Conservation (phyloP, 768 basidiomycete genomes). For the Phylloporus rhodoxanthus region DNA sequence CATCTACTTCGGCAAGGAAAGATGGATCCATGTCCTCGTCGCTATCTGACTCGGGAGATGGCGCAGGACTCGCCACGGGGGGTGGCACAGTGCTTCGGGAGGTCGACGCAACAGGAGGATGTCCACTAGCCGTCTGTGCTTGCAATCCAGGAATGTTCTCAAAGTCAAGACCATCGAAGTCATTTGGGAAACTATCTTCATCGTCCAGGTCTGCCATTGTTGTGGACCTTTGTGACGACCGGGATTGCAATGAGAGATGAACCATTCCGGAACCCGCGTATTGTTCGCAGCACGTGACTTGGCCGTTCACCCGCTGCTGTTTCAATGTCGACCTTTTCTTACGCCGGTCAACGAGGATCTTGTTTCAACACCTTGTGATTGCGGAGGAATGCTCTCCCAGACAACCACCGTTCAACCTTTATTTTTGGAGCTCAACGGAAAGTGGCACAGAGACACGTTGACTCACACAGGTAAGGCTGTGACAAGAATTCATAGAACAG, state of each 20-base stretch:
- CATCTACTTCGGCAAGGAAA: conserved; percentile 39
- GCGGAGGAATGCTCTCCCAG: background rate
- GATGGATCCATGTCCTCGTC: conserved; percentile 19
- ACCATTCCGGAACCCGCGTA: too few species aligned
- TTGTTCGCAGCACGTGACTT: background rate
- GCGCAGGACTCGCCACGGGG: conserved; percentile 10
- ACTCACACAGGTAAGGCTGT: background rate
- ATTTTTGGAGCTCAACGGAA: background rate
- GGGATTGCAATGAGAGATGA: background rate
- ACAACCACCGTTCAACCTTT: background rate
- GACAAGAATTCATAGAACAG: background rate
- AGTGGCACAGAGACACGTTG: background rate
- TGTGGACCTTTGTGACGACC: conserved; percentile 2
- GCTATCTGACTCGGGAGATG: conserved; percentile 2
- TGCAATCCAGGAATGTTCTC: conserved; percentile 34
- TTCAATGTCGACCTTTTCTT: too few species aligned
- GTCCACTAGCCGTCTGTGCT: conserved; percentile 1
- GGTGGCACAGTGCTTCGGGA: background rate
- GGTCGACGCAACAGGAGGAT: background rate
- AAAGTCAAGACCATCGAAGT: conserved; percentile 46
- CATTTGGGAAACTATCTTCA: conserved; percentile 55
- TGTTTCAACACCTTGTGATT: too few species aligned
- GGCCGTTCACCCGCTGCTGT: background rate
- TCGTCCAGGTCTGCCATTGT: conserved; percentile 20
- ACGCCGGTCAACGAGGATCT: too few species aligned